Conservation (phyloP, 1,139 yeast species). For the Geotrichum restrictum region DNA sequence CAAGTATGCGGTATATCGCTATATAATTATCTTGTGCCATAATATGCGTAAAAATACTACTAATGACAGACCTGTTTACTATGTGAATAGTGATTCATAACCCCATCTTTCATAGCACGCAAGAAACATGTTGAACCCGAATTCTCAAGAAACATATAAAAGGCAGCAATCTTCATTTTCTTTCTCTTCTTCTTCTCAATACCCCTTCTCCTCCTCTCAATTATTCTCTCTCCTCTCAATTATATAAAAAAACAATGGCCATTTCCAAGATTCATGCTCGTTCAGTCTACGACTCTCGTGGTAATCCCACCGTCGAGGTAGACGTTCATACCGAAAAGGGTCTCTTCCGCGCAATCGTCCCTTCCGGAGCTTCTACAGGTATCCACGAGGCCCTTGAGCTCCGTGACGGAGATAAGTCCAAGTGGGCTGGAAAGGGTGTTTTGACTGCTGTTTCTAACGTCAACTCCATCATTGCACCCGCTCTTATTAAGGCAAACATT, state of each 20-base stretch:
- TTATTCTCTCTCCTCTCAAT: not conserved
- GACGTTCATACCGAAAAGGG: constrained; percentile 84
- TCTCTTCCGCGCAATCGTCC: constrained; percentile 86
- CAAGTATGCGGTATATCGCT: no score
- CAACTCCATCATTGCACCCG: constrained; percentile 85
- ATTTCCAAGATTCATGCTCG: constrained; percentile 75
- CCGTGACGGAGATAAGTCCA: constrained; percentile 89
- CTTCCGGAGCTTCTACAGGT: constrained; percentile 97
- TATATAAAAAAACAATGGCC: constrained; percentile 44
- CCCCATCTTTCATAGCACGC: no score
- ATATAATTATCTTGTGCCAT: no score
- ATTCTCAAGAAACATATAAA: no score
- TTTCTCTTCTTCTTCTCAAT: not conserved
- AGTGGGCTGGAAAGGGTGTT: constrained; percentile 97
- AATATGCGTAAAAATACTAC: no score
- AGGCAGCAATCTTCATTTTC: no score
- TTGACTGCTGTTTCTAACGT: constrained; percentile 87
- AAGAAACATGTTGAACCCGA: no score
- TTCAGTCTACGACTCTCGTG: constrained; percentile 95
- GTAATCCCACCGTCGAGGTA: constrained; percentile 96
- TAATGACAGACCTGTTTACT: no score
- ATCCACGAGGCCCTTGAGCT: constrained; percentile 91
- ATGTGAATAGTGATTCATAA: no score
- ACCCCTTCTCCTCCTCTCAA: not conserved
- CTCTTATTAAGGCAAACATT: constrained; percentile 65